These are phyloP conservation scores for Diplocarpon rosae DNA, from an alignment of 2,329 filamentous ascomycete genomes.

Conservation along the genomic window DNA sequence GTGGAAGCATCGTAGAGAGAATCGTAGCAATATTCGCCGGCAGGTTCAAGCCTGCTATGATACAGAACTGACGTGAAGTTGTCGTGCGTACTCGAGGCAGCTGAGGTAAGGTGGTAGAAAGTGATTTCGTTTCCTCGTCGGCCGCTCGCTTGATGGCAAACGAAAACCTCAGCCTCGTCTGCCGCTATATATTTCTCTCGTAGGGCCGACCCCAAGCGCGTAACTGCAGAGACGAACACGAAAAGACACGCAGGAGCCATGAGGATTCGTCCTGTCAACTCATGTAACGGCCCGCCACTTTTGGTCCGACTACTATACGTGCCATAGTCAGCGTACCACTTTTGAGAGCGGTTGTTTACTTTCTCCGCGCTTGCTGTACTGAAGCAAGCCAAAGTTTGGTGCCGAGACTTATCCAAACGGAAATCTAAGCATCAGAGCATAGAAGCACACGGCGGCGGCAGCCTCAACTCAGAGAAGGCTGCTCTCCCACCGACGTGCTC, in stretches of 20 bases:
- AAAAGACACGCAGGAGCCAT: constrained; percentile 1
- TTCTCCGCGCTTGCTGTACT: no score
- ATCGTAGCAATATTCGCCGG: neutral
- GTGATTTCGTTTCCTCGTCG: neutral
- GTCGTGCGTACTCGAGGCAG: no score
- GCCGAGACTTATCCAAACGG: no score
- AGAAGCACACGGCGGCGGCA: no score
- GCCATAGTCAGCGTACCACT: neutral
- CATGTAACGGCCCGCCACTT: neutral
- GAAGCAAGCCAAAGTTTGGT: no score
- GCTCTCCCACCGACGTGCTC: no score
- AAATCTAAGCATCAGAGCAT: no score
- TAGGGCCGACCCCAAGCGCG: constrained; percentile 1
- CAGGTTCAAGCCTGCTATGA: neutral
- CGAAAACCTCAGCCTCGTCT: constrained; percentile 1
- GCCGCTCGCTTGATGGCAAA: neutral
- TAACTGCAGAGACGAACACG: neutral
- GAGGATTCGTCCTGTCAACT: neutral
- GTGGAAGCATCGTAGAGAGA: constrained; percentile 2
- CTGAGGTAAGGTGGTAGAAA: no score
- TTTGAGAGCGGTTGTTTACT: neutral
- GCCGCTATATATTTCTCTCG: neutral
- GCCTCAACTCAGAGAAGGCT: no score
- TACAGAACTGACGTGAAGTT: no score
- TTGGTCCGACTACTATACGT: neutral